Evolutionary conservation across 116 monocot genomes (phyloP).

Genomic region (Phalaenopsis hybrid): DNA sequence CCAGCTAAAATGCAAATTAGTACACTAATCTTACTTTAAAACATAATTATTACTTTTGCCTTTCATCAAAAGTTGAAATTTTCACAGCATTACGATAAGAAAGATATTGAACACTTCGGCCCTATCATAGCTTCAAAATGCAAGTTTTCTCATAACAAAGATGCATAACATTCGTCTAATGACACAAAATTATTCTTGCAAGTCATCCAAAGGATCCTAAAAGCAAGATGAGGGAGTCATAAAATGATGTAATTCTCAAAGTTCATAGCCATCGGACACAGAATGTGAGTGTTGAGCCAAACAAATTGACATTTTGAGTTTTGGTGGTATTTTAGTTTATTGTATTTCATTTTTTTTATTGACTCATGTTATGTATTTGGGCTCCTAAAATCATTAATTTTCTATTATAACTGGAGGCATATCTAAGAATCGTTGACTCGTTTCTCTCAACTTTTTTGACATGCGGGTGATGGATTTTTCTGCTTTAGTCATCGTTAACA

Average conservation of each 20-base stretch:
- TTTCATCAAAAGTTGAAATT: background rate
- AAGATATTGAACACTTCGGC: background rate
- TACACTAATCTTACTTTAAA: slow-evolving; percentile 1
- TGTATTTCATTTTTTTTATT: background rate
- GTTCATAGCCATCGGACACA: background rate
- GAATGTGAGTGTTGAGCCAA: background rate
- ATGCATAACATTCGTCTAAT: background rate
- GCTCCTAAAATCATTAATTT: background rate
- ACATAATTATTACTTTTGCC: background rate
- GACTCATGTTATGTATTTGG: background rate
- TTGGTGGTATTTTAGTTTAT: background rate
- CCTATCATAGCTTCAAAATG: background rate
- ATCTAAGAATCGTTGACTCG: background rate
- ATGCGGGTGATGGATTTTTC: background rate
- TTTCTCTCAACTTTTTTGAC: background rate
- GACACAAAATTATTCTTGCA: background rate
- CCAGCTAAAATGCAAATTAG: slow-evolving; percentile 43
- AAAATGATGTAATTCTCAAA: background rate
- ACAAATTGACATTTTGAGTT: background rate
- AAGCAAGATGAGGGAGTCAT: background rate
- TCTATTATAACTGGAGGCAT: background rate
- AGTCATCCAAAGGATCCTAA: background rate
- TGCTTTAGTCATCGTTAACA: background rate
- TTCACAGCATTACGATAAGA: background rate
- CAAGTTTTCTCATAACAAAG: background rate